phyloP scores from a whole-genome alignment of 495 filamentous ascomycete species.

The Baudoinia panamericana region DNA sequence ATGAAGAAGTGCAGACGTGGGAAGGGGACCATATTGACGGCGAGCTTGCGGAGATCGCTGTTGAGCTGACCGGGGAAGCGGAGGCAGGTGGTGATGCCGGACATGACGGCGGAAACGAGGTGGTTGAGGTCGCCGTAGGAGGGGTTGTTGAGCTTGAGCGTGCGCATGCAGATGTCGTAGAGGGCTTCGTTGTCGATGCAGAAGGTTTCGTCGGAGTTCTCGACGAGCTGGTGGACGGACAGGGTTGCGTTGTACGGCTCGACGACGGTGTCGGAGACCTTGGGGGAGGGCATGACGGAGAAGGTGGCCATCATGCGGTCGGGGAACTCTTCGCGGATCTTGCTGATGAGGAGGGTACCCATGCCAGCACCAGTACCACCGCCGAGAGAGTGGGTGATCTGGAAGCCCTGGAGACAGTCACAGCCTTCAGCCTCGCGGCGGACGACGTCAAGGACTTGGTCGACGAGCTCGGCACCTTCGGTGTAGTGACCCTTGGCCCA shows the following conservation, averaged over 20 bases:
- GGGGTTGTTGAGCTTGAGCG: constrained; percentile 93
- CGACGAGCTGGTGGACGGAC: constrained; percentile 97
- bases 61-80: constrained; percentile 99
- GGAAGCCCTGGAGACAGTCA: constrained; percentile 99
- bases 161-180: constrained; percentile 99
- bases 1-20: constrained; percentile 99
- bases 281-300: constrained; percentile 98
- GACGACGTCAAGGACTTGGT: constrained; percentile 96
- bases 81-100: constrained; percentile 93
- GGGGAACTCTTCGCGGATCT: constrained; percentile 99
- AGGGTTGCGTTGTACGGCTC: constrained; percentile 99
- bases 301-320: constrained; percentile 99
- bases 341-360: constrained; percentile 98
- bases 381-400: constrained; percentile 99
- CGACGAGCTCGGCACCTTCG: constrained; percentile 97
- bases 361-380: constrained; percentile 99
- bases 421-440: constrained; percentile 97
- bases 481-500: constrained; percentile 99
- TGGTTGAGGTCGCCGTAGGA: constrained; percentile 99
- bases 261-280: constrained; percentile 99
- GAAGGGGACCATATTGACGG: constrained; percentile 99
- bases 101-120: constrained; percentile 99
- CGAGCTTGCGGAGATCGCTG: constrained; percentile 98
- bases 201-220: constrained; percentile 99
- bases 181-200: constrained; percentile 99